These are phyloP conservation scores for Camelina laxa DNA, from an alignment of 345 rosid species.

Conservation along the genomic window DNA sequence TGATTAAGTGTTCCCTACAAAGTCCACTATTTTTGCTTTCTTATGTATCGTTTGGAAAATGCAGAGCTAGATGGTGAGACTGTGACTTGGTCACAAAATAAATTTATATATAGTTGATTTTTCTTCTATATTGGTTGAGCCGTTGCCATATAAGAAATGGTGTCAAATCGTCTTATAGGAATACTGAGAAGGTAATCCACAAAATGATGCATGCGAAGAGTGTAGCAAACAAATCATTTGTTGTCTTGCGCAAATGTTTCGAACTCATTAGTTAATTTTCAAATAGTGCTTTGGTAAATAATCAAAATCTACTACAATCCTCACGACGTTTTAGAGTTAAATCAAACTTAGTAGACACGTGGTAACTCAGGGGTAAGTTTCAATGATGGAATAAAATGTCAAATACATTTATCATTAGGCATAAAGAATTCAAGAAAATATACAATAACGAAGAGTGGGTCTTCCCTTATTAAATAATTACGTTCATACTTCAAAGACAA, in stretches of 20 bases:
- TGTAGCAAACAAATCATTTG: conserved; percentile 35
- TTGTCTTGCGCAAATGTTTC: conserved; percentile 19
- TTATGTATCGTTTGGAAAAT: conserved; percentile 19
- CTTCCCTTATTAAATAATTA: conserved; percentile 27
- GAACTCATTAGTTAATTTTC: conserved; percentile 5
- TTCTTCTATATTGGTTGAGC: conserved; percentile 31
- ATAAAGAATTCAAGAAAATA: not conserved
- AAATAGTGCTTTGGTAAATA: conserved; percentile 19
- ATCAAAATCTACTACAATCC: conserved; percentile 11
- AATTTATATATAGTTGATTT: conserved; percentile 22
- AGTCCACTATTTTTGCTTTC: conserved; percentile 1
- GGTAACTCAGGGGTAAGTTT: conserved; percentile 43
- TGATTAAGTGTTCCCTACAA: not conserved
- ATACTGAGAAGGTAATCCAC: conserved; percentile 25
- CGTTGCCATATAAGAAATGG: conserved; percentile 22
- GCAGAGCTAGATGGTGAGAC: conserved; percentile 30
- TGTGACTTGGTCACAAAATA: conserved; percentile 29
- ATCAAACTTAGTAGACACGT: conserved; percentile 33
- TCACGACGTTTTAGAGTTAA: conserved; percentile 11
- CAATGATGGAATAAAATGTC: conserved; percentile 33
- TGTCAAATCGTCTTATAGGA: conserved; percentile 15
- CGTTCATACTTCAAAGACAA: conserved; percentile 34
- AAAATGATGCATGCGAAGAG: conserved; percentile 38
- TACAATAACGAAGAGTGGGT: conserved; percentile 9
- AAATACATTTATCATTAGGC: conserved; percentile 29